Conservation (phyloP, 2,329 filamentous ascomycete genomes). For the Fusarium albosuccineum region DNA sequence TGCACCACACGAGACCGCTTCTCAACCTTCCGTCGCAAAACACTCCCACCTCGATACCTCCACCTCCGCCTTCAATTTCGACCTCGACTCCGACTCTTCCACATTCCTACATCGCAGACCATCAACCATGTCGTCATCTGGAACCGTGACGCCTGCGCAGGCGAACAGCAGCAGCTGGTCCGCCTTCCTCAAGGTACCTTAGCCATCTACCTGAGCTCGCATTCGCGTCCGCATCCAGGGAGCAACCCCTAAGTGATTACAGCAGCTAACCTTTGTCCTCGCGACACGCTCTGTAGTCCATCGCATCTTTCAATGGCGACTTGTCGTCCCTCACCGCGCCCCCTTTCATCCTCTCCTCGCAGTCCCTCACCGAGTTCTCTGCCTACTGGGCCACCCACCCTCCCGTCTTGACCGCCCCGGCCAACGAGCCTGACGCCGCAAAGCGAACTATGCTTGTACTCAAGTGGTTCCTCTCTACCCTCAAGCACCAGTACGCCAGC, state of each 20-base stretch:
- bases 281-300: constrained; percentile 64
- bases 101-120: constrained; percentile 10
- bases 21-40: constrained; percentile 29
- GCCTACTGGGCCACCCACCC: constrained; percentile 88
- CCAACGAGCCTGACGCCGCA: constrained; percentile 80
- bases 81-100: constrained; percentile 1
- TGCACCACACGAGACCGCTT: constrained; percentile 37
- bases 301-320: constrained; percentile 86
- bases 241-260: constrained; percentile 18
- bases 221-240: neutral
- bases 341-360: constrained; percentile 84
- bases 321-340: constrained; percentile 84
- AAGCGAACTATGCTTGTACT: constrained; percentile 89
- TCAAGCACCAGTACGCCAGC: constrained; percentile 86
- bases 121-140: constrained; percentile 50
- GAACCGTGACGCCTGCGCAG: constrained; percentile 49
- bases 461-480: constrained; percentile 94
- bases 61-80: neutral
- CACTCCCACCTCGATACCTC: constrained; percentile 13
- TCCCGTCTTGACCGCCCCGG: constrained; percentile 82
- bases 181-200: constrained; percentile 64
- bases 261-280: constrained; percentile 30
- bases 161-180: constrained; percentile 63
- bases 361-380: constrained; percentile 83
- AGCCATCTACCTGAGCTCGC: neutral